Evolutionary conservation across 495 filamentous ascomycete species (phyloP).

Genomic region (Neurospora sp.): DNA sequence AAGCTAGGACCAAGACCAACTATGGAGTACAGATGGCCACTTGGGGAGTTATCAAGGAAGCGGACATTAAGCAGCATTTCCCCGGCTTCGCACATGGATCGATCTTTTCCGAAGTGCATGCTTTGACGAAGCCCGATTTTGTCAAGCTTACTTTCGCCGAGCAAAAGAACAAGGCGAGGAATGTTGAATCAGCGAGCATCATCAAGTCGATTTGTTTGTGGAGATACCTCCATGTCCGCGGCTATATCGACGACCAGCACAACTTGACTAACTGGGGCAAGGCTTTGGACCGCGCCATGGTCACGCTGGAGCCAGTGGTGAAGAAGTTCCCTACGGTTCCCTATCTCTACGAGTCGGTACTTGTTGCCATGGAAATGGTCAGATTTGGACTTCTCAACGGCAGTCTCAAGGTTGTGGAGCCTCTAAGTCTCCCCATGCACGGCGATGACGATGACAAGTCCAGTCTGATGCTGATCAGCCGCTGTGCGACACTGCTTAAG

Average conservation of each 20-base stretch:
- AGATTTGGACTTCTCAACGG: constrained; percentile 68
- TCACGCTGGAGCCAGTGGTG: constrained; percentile 48
- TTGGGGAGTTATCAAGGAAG: constrained; percentile 59
- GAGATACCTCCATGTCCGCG: constrained; percentile 82
- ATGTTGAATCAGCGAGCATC: constrained; percentile 54
- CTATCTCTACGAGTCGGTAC: constrained; percentile 32
- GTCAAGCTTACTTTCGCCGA: constrained; percentile 51
- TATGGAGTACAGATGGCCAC: constrained; percentile 50
- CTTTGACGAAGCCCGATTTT: constrained; percentile 56
- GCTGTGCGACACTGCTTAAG: constrained; percentile 72
- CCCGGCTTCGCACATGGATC: constrained; percentile 42
- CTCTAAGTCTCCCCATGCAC: constrained; percentile 40
- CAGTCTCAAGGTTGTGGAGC: constrained; percentile 40
- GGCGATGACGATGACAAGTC: constrained; percentile 47
- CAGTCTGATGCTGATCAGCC: constrained; percentile 69
- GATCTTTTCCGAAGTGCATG: constrained; percentile 45
- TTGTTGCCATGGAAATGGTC: constrained; percentile 74
- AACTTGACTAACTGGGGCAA: constrained; percentile 76
- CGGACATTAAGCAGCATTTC: constrained; percentile 35
- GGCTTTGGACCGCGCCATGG: constrained; percentile 59
- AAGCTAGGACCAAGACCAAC: constrained; percentile 37
- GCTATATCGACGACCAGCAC: constrained; percentile 72
- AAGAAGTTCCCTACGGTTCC: constrained; percentile 47
- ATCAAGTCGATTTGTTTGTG: constrained; percentile 69
- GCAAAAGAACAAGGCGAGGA: constrained; percentile 28